These are phyloP conservation scores for Stereocaulon alpinum DNA, from an alignment of 495 filamentous ascomycete species.

Conservation along the genomic window DNA sequence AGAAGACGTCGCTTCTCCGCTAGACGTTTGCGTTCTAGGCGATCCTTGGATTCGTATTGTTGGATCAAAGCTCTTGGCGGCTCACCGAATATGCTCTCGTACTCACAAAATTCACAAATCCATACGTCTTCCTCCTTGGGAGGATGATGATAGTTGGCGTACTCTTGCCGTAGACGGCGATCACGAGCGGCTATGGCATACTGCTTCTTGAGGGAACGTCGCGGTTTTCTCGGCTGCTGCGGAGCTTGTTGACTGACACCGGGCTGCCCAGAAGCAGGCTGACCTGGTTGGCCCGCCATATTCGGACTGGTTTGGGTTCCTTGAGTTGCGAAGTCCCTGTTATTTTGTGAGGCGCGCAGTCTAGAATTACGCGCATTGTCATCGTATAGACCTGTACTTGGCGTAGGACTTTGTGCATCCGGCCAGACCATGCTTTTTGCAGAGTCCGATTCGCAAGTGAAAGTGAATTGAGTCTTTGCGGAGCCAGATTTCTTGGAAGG, in stretches of 20 bases:
- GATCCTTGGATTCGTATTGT: conserved; percentile 90
- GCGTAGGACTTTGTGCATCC: conserved; percentile 24
- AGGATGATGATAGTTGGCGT: conserved; percentile 65
- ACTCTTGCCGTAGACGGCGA: conserved; percentile 59
- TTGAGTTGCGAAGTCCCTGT: conserved; percentile 42
- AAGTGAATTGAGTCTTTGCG: conserved; percentile 78
- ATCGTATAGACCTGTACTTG: background rate
- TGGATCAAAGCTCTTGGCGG: conserved; percentile 77
- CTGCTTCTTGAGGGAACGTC: conserved; percentile 45
- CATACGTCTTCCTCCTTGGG: conserved; percentile 68
- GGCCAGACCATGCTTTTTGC: conserved; percentile 51
- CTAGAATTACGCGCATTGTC: conserved; percentile 19
- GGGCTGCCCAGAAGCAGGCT: conserved; percentile 24
- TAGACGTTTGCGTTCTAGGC: conserved; percentile 66
- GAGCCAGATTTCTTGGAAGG: conserved; percentile 47
- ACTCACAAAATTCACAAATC: conserved; percentile 92
- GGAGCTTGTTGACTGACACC: conserved; percentile 29
- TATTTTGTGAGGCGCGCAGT: conserved; percentile 9
- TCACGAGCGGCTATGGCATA: conserved; percentile 56
- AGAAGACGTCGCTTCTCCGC: conserved; percentile 75
- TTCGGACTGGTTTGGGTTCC: conserved; percentile 53
- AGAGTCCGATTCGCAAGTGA: conserved; percentile 73
- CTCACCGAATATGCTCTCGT: conserved; percentile 74
- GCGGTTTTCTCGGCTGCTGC: conserved; percentile 45
- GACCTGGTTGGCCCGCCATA: conserved; percentile 29